Base-by-base conservation (phyloP, 768 basidiomycete species). In the Tylopilus intermedius region DNA sequence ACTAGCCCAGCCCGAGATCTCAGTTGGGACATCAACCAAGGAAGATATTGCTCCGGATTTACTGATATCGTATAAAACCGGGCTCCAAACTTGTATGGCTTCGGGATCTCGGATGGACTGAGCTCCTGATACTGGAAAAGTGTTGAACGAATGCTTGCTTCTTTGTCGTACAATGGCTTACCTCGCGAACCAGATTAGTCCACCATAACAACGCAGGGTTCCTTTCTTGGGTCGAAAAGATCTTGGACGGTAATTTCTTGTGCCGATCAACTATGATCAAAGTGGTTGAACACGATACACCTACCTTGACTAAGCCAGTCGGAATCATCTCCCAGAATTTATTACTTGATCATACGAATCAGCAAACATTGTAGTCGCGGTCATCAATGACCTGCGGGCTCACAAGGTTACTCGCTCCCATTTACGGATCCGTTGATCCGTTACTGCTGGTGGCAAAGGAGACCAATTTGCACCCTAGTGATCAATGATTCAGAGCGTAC, bases 21-120 rank as follows among this genome's bases (percentile, higher is more conserved):
- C 33, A 80, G 61, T 53, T 75, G 65, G 18, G 65, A 58, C 50
- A 73, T 72, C 11, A 85, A 67, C 74, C 79, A 76, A 2, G 70
- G 72, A 27, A 79, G 68, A 64, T 83, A 84, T 29, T 65, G 57
- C 14, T 75, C 71, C 0, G 81, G 80, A 56, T 81, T 74, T 38
- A 80, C 64, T 33, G 77, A 76, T 57, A 76, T 69, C 0, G 80
- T 78, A 45, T 69, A 66, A 59, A 74, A 83, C 13, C 61, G 66
- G 35, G 77, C 66, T 18, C 79, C 82, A 33, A 61, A 56, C 41
- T 59, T 57, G 37, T 63, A 62, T 29, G 66, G 61, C 10, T 66
- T 54, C 4, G 75, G 76, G 22, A 79, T 51, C 21, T 74, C 70
- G 4, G 65, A 64, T 22, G 30, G 59, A 22, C 63, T 55, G 35